A percentile compares a stretch with the other conserved stretches of the same genome.
phyloP scores from a whole-genome alignment of 2,329 filamentous ascomycete species.

The Fusarium equiseti region DNA sequence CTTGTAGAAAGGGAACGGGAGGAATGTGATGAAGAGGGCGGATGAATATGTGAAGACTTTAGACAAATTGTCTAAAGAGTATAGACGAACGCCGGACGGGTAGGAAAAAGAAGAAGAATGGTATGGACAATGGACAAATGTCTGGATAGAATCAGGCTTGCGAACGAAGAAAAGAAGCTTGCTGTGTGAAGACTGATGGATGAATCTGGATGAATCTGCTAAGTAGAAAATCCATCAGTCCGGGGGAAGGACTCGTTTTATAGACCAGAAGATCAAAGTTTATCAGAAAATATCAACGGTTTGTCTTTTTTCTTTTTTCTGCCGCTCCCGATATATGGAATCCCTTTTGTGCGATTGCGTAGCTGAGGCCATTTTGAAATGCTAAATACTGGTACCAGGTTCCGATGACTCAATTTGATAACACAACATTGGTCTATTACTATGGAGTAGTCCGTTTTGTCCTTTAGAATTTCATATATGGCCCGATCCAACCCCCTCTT shows the following conservation, averaged over 20 bases:
- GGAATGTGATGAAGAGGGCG: too few species aligned
- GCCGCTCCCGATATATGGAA: too few species aligned
- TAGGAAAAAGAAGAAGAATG: too few species aligned
- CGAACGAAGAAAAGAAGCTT: background rate
- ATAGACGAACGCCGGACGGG: too few species aligned
- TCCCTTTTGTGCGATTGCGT: background rate
- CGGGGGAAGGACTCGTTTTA: background rate
- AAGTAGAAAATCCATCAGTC: background rate
- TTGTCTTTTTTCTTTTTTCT: too few species aligned
- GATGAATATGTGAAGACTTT: too few species aligned
- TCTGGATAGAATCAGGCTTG: background rate
- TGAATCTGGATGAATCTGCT: background rate
- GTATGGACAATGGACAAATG: too few species aligned
- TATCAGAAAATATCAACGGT: background rate
- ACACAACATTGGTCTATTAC: background rate
- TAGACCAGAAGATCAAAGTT: background rate
- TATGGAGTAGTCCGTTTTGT: background rate
- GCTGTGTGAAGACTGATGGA: background rate
- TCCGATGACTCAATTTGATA: background rate
- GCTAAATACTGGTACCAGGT: background rate
- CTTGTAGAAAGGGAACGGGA: too few species aligned
- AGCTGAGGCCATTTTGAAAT: background rate
- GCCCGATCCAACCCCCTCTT: too few species aligned
- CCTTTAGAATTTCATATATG: rapidly evolving
- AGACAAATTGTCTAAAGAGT: too few species aligned